Percentiles rank a stretch among this genome's conserved stretches.
These are phyloP conservation scores for Lactarius evosmus DNA, from an alignment of 768 basidiomycete species.

Conservation along the genomic window DNA sequence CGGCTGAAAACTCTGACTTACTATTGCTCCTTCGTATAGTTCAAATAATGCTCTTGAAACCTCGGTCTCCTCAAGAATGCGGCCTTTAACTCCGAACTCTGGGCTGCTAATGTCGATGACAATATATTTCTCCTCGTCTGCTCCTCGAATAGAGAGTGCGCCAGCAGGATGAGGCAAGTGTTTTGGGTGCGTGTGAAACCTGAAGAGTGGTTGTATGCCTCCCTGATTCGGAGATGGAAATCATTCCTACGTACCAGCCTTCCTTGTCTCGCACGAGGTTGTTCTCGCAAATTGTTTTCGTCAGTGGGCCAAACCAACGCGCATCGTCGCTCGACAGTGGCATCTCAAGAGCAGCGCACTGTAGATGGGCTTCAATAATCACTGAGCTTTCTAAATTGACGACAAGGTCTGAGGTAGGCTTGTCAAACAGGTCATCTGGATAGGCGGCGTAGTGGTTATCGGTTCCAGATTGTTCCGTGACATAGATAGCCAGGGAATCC, in stretches of 20 bases:
- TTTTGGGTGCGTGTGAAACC: slow-evolving; percentile 81
- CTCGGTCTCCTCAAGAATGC: slow-evolving; percentile 78
- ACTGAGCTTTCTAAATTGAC: slow-evolving; percentile 72
- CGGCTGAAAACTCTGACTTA: slow-evolving; percentile 35
- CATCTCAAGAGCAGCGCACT: slow-evolving; percentile 87
- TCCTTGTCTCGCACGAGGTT: slow-evolving; percentile 67
- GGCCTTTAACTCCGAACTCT: slow-evolving; percentile 37
- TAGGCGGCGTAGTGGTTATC: slow-evolving; percentile 72
- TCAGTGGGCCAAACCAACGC: slow-evolving; percentile 65
- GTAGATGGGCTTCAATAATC: slow-evolving; percentile 79
- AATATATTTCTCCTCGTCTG: slow-evolving; percentile 73
- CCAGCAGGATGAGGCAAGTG: slow-evolving; percentile 74
- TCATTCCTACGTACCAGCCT: slow-evolving; percentile 56
- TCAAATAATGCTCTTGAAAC: slow-evolving; percentile 82
- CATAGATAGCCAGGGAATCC: slow-evolving; percentile 73
- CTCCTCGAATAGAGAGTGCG: slow-evolving; percentile 70
- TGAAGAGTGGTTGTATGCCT: slow-evolving; percentile 31
- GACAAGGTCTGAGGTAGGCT: slow-evolving; percentile 56
- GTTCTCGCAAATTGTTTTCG: slow-evolving; percentile 56
- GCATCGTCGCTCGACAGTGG: slow-evolving; percentile 65
- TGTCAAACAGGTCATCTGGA: slow-evolving; percentile 68
- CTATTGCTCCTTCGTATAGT: slow-evolving; percentile 85
- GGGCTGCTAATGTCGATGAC: slow-evolving; percentile 60
- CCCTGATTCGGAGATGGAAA: background rate
- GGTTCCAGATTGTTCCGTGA: slow-evolving; percentile 64